Percentiles rank a stretch among this genome's conserved stretches.
phyloP scores from a whole-genome alignment of 441 rosid species.

The Populus hybrid region DNA sequence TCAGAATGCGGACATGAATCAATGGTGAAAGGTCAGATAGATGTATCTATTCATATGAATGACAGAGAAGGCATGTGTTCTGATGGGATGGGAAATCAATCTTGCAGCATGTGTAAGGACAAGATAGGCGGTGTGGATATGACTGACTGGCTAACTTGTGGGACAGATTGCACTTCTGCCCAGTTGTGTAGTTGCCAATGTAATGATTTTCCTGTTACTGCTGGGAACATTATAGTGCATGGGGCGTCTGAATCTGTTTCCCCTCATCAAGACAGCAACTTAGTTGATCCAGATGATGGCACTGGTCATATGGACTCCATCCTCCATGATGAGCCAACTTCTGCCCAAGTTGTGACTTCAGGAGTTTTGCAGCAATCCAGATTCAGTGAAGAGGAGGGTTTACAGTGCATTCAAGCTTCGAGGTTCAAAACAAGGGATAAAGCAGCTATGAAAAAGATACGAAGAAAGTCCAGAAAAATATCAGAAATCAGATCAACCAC shows the following conservation, averaged over 20 bases:
- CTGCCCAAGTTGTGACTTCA: conserved; percentile 16
- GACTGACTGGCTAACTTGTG: conserved; percentile 26
- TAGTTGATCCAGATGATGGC: conserved; percentile 26
- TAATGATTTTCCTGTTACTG: conserved; percentile 20
- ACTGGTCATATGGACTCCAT: conserved; percentile 19
- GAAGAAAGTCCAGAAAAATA: conserved; percentile 67
- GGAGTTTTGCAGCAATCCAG: conserved; percentile 27
- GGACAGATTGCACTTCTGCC: conserved; percentile 27
- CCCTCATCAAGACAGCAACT: conserved; percentile 37
- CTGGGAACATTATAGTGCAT: conserved; percentile 27
- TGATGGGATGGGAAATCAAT: conserved; percentile 24
- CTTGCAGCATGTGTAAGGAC: conserved; percentile 22
- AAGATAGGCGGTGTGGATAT: conserved; percentile 11
- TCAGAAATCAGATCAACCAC: conserved; percentile 54
- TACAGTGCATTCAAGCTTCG: conserved; percentile 38
- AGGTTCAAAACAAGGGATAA: conserved; percentile 30
- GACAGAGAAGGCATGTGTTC: conserved; percentile 20
- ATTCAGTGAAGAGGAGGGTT: conserved; percentile 34
- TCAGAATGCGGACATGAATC: conserved; percentile 26
- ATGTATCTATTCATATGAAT: conserved; percentile 23
- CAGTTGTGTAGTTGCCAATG: conserved; percentile 22
- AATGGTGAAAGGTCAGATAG: conserved; percentile 24
- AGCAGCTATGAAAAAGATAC: conserved; percentile 41
- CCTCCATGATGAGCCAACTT: conserved; percentile 10
- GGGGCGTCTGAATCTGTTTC: conserved; percentile 32